Conservation (phyloP, 371 early-diverging fungal species). For the Saksenaea vasiformis region DNA sequence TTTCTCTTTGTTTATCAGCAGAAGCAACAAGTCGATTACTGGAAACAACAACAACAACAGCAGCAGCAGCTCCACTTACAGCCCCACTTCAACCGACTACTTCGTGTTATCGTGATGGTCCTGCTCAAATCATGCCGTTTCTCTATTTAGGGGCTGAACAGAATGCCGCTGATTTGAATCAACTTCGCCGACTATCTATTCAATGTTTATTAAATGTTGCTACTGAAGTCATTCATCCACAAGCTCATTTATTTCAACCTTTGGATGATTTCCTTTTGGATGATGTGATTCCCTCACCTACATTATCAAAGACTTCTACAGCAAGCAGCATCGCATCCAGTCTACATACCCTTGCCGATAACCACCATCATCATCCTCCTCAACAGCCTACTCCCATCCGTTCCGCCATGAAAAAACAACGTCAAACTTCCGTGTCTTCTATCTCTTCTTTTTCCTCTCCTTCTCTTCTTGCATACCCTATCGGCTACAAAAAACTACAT, state of each 20-base stretch:
- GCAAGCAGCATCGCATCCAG: conserved; percentile 32
- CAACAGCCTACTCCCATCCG: not conserved
- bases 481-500: conserved; percentile 54
- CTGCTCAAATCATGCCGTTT: conserved; percentile 52
- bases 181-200: conserved; percentile 42
- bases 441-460: not conserved
- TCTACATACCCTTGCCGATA: conserved; percentile 16
- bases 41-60: conserved; percentile 1
- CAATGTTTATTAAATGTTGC: conserved; percentile 65
- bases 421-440: not conserved
- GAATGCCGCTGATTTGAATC: conserved; percentile 43
- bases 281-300: conserved; percentile 29
- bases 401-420: not conserved
- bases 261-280: not conserved
- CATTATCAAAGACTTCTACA: conserved; percentile 33
- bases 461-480: conserved; percentile 6
- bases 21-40: conserved; percentile 12
- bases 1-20: conserved; percentile 5
- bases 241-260: conserved; percentile 4
- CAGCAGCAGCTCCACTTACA: not conserved
- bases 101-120: conserved; percentile 25
- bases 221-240: conserved; percentile 46
- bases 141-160: conserved; percentile 61
- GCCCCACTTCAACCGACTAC: conserved; percentile 8
- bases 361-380: not conserved